Evolutionary conservation across 2,329 filamentous ascomycete genomes (phyloP).

Genomic region (Fusarium pseudocircinatum): DNA sequence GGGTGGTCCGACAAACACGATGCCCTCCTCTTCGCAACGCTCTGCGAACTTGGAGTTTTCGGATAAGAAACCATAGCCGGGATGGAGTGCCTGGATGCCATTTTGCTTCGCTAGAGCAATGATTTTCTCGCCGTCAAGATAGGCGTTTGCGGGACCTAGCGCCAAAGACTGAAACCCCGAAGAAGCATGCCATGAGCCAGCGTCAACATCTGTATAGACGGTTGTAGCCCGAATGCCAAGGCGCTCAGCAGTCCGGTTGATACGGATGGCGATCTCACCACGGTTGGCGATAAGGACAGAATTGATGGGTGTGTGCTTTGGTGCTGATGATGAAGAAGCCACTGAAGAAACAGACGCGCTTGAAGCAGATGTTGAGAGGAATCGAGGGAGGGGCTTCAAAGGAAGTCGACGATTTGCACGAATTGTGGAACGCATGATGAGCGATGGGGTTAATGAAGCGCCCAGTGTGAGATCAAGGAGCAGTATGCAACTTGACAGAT

Average conservation of each 20-base stretch:
- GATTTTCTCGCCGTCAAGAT: constrained; percentile 93
- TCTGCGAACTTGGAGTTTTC: constrained; percentile 93
- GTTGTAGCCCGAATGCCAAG: constrained; percentile 95
- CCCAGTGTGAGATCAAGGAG: constrained; percentile 23
- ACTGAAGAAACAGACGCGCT: constrained; percentile 46
- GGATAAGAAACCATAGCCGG: constrained; percentile 94
- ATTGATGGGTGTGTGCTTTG: constrained; percentile 63
- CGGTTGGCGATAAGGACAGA: constrained; percentile 96
- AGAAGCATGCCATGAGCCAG: constrained; percentile 85
- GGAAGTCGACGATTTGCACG: constrained; percentile 61
- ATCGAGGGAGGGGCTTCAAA: constrained; percentile 55
- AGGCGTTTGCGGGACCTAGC: constrained; percentile 83
- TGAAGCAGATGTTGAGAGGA: constrained; percentile 49
- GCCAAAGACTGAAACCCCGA: constrained; percentile 86
- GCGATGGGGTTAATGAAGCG: constrained; percentile 1
- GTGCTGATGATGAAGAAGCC: constrained; percentile 44
- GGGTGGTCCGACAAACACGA: constrained; percentile 94
- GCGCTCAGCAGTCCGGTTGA: constrained; percentile 85
- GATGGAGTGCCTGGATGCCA: constrained; percentile 91
- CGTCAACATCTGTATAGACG: constrained; percentile 93
- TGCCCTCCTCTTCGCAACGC: constrained; percentile 86
- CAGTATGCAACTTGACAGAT: constrained; percentile 19
- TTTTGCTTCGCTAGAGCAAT: constrained; percentile 86
- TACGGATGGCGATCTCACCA: constrained; percentile 94
- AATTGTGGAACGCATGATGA: constrained; percentile 63